Percentiles rank a stretch among this genome's conserved stretches.
Evolutionary conservation across 257 asterid genomes (phyloP).

Genomic region (Solanum chiquidenum): DNA sequence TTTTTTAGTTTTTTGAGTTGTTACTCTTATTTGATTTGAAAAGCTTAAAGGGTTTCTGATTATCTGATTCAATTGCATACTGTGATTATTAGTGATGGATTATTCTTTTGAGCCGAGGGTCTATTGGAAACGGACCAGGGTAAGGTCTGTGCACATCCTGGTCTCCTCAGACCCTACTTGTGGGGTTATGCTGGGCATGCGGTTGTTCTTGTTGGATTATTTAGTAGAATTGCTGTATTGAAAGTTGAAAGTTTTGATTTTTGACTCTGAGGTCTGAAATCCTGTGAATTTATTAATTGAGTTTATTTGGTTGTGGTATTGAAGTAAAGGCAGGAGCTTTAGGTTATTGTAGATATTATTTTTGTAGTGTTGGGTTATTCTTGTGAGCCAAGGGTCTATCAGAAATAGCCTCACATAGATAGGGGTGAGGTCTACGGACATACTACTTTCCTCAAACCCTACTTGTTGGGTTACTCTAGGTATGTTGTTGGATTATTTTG

Average conservation of each 20-base stretch:
- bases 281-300: not conserved
- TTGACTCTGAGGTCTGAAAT: not conserved
- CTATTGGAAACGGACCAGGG: not conserved
- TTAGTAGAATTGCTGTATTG: not conserved
- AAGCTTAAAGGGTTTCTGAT: not conserved
- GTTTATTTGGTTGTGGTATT: not conserved
- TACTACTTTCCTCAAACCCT: not conserved
- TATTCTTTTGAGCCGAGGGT: not conserved
- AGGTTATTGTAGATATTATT: not conserved
- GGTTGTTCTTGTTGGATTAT: not conserved
- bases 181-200: not conserved
- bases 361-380: not conserved
- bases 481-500: not conserved
- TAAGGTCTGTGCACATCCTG: not conserved
- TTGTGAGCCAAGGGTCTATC: not conserved
- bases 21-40: not conserved
- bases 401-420: not conserved
- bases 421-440: not conserved
- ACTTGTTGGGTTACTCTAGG: not conserved
- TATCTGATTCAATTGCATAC: not conserved
- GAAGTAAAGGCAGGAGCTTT: not conserved
- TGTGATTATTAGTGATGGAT: not conserved
- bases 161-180: not conserved
- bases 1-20: not conserved
- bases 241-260: not conserved